phyloP scores from a whole-genome alignment of 495 filamentous ascomycete species.

The Letharia columbiana region DNA sequence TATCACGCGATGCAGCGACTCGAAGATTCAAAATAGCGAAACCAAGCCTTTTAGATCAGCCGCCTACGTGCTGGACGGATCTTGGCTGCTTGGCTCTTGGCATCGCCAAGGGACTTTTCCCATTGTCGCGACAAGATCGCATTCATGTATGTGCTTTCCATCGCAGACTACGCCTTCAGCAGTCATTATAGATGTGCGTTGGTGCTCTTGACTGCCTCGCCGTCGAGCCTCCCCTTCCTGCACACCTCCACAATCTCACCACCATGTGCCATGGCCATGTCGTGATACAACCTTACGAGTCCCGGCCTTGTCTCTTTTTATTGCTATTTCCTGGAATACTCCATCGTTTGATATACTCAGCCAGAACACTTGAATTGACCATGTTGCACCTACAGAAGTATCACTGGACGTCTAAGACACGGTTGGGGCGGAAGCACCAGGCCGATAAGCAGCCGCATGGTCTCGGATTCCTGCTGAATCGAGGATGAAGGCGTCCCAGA shows the following conservation, averaged over 20 bases:
- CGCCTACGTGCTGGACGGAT: conserved; percentile 8
- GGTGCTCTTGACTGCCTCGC: conserved; percentile 3
- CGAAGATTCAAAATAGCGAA: not conserved
- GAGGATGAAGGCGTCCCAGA: conserved; percentile 19
- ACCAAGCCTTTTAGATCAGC: conserved; percentile 18
- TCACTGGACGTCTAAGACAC: not conserved
- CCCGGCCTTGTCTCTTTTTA: not conserved
- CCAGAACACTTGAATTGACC: not conserved
- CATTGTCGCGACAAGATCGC: not conserved
- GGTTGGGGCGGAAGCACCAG: not conserved
- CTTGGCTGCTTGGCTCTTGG: conserved; percentile 11
- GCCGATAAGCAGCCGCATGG: conserved; percentile 11
- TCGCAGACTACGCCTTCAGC: not conserved
- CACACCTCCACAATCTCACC: not conserved
- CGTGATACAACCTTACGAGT: not conserved
- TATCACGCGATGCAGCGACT: not conserved
- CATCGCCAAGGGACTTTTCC: conserved; percentile 3
- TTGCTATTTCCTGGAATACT: not conserved
- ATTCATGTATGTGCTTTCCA: not conserved
- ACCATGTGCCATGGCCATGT: conserved; percentile 6
- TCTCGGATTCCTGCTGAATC: conserved; percentile 7
- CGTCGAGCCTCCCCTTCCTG: not conserved
- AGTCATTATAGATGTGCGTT: not conserved
- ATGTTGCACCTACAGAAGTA: not conserved
- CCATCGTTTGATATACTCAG: no score